These are phyloP conservation scores for Fusarium cicatricum DNA, from an alignment of 2,329 filamentous ascomycete genomes.

Conservation along the genomic window DNA sequence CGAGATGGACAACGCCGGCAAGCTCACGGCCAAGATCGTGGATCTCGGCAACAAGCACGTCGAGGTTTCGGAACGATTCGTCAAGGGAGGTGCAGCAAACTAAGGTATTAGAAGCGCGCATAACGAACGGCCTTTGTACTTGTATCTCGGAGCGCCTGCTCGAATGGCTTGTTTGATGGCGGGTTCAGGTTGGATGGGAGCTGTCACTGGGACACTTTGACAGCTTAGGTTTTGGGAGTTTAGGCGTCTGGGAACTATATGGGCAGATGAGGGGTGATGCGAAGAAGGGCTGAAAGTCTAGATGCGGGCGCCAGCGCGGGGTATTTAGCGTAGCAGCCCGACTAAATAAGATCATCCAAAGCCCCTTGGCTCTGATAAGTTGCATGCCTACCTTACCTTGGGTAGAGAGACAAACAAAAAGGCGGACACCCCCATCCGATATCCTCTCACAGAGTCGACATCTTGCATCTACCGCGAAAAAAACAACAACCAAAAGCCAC, in stretches of 20 bases:
- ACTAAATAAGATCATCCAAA: constrained; percentile 4
- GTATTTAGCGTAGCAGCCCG: constrained; percentile 7
- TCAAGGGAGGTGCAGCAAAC: constrained; percentile 21
- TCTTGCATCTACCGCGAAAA: neutral
- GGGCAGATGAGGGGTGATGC: constrained; percentile 2
- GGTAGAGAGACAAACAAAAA: neutral
- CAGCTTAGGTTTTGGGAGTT: constrained; percentile 27
- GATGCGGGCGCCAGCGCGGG: constrained; percentile 25
- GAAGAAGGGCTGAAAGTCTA: neutral
- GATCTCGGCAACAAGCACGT: constrained; percentile 75
- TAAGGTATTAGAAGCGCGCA: neutral
- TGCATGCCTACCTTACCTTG: too few relatives aligned
- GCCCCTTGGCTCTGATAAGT: constrained; percentile 4
- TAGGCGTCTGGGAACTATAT: constrained; percentile 25
- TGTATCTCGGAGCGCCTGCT: constrained; percentile 13
- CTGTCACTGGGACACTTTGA: constrained; percentile 10
- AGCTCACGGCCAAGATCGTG: constrained; percentile 75
- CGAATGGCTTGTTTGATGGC: constrained; percentile 4
- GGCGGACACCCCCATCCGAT: neutral
- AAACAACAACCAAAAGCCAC: too few relatives aligned
- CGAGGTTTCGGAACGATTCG: constrained; percentile 58
- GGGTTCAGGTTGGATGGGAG: constrained; percentile 20
- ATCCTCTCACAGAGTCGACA: too few relatives aligned
- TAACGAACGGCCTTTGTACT: constrained; percentile 16
- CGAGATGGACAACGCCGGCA: constrained; percentile 71